Evolutionary conservation across 2,329 filamentous ascomycete species (phyloP).

Genomic region (Penicillium sp.): DNA sequence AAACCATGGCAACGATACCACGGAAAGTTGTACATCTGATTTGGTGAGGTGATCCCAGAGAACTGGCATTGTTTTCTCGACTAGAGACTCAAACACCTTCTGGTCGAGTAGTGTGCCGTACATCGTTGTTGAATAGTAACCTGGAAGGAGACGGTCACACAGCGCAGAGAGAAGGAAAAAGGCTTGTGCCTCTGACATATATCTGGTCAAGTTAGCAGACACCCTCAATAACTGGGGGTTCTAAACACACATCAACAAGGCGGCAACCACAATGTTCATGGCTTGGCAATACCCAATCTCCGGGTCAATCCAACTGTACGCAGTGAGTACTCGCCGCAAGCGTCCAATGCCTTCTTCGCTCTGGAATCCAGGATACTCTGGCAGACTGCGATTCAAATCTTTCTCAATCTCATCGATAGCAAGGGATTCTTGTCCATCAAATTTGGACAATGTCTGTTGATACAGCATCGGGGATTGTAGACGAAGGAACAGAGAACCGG

Average conservation of each 20-base stretch:
- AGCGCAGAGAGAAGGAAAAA: slow-evolving; percentile 88
- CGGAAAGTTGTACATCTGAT: slow-evolving; percentile 91
- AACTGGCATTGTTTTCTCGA: slow-evolving; percentile 98
- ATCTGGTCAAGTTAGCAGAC: slow-evolving; percentile 43
- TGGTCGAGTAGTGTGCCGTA: slow-evolving; percentile 95
- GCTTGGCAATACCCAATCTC: slow-evolving; percentile 98
- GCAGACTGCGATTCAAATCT: slow-evolving; percentile 88
- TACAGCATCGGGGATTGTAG: slow-evolving; percentile 79
- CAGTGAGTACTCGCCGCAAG: slow-evolving; percentile 79
- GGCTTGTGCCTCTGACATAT: slow-evolving; percentile 92
- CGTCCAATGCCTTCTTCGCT: slow-evolving; percentile 89
- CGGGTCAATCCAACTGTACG: slow-evolving; percentile 93
- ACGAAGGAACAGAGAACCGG: slow-evolving; percentile 78
- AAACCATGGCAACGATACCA: slow-evolving; percentile 96
- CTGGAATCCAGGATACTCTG: slow-evolving; percentile 95
- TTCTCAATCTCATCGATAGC: slow-evolving; percentile 99
- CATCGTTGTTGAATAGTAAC: slow-evolving; percentile 98
- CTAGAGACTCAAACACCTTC: slow-evolving; percentile 90
- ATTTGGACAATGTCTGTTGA: slow-evolving; percentile 72
- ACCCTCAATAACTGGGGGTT: neutral
- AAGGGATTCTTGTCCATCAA: slow-evolving; percentile 74
- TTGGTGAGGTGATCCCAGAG: slow-evolving; percentile 97
- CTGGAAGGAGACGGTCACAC: slow-evolving; percentile 84
- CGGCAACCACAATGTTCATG: slow-evolving; percentile 98
- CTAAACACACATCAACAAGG: slow-evolving; percentile 67